Conservation (phyloP, 805 yeast genomes). For the Pichia manshurica region DNA sequence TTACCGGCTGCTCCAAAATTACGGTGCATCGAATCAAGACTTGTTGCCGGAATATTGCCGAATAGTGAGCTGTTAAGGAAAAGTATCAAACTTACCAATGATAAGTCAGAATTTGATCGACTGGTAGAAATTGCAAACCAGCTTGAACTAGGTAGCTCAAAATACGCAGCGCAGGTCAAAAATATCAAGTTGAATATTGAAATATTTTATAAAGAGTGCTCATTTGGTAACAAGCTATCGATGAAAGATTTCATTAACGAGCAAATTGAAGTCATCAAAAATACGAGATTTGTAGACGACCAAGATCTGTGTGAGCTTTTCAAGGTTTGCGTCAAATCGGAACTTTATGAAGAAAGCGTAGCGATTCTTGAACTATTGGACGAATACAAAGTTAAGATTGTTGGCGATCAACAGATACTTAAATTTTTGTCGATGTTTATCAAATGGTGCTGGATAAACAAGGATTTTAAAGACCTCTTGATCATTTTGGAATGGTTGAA, state of each 20-base stretch:
- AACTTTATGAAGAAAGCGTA: slow-evolving; percentile 5
- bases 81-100: slow-evolving; percentile 15
- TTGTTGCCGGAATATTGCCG: slow-evolving; percentile 25
- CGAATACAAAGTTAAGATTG: slow-evolving; percentile 5
- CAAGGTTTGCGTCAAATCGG: slow-evolving; percentile 11
- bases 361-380: slow-evolving; percentile 2
- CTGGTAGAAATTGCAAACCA: slow-evolving; percentile 14
- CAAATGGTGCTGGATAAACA: slow-evolving; percentile 12
- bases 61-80: slow-evolving; percentile 15
- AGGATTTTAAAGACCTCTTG: slow-evolving; percentile 11
- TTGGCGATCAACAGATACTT: slow-evolving; percentile 11
- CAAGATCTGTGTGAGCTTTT: slow-evolving; percentile 13
- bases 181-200: slow-evolving; percentile 17
- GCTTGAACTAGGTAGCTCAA: neutral
- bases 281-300: slow-evolving; percentile 2
- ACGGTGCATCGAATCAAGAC: slow-evolving; percentile 20
- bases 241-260: slow-evolving; percentile 8
- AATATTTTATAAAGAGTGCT: slow-evolving; percentile 21
- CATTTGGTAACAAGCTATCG: slow-evolving; percentile 11
- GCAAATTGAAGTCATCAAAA: slow-evolving; percentile 3
- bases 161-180: neutral
- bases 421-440: slow-evolving; percentile 14
- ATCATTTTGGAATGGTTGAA: slow-evolving; percentile 14
- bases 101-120: slow-evolving; percentile 14
- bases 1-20: slow-evolving; percentile 15